Conservation (phyloP, 164 flowering plant genomes). For the Malania oleifera region DNA sequence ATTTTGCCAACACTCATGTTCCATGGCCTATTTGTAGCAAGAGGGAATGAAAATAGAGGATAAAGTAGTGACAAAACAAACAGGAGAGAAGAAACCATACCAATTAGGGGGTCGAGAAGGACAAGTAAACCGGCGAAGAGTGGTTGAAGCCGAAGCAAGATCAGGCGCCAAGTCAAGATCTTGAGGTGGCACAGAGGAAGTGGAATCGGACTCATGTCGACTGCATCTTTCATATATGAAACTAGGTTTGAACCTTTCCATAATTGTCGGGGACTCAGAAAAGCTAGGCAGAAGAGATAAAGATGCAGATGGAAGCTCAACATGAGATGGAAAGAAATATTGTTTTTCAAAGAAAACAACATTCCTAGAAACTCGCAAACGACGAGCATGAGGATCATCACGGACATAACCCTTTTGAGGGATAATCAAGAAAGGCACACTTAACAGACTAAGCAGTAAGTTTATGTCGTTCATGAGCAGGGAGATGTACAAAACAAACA, state of each 20-base stretch:
- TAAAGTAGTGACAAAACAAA: background rate
- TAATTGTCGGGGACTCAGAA: background rate
- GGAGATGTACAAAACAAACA: constrained; percentile 1
- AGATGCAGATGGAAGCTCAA: background rate
- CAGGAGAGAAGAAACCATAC: too few species aligned
- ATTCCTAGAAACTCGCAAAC: background rate
- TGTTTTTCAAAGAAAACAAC: too few species aligned
- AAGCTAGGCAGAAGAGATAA: background rate
- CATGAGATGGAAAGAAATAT: constrained; percentile 1
- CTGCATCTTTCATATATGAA: too few species aligned
- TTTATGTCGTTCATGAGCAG: too few species aligned
- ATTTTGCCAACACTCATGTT: too few species aligned
- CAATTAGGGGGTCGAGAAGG: background rate
- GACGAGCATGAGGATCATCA: background rate
- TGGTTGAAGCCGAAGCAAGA: background rate
- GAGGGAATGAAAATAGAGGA: background rate
- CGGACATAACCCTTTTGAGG: background rate
- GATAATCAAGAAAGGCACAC: background rate
- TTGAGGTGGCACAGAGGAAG: background rate
- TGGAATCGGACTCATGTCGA: too few species aligned
- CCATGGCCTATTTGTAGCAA: too few species aligned
- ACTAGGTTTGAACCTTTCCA: too few species aligned
- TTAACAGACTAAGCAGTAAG: background rate
- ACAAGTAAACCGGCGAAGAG: background rate
- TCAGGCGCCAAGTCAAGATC: background rate